Evolutionary conservation across 73 alveolate genomes (phyloP).

Genomic region (Tetrahymena elliotti): DNA sequence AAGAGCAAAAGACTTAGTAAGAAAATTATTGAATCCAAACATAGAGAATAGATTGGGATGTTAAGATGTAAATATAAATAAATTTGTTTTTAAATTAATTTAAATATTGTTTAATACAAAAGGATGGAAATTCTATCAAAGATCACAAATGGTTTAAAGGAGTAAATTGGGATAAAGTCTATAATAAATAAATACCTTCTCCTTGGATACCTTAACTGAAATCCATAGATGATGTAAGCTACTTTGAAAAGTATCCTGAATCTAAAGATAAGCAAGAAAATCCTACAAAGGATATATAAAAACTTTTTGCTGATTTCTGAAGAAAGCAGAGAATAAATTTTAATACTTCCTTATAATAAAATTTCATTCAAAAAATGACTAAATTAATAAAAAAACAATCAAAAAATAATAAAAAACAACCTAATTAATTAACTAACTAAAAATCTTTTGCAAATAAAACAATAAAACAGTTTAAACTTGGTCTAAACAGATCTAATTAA

Average conservation of each 20-base stretch:
- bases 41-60: conserved; percentile 20
- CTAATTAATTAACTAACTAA: background rate
- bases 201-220: conserved; percentile 82
- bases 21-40: conserved; percentile 30
- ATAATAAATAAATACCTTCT: conserved; percentile 68
- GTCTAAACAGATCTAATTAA: too few relatives aligned
- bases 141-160: conserved; percentile 78
- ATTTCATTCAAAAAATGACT: background rate
- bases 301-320: conserved; percentile 44
- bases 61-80: conserved; percentile 13
- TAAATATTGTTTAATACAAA: background rate
- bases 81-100: background rate
- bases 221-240: conserved; percentile 61
- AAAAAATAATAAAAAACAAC: too few relatives aligned
- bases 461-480: background rate
- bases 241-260: conserved; percentile 74
- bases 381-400: too few relatives aligned
- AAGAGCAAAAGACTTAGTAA: conserved; percentile 29
- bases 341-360: background rate
- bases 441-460: background rate
- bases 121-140: conserved; percentile 58
- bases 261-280: conserved; percentile 48
- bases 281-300: conserved; percentile 27
- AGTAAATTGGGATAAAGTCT: conserved; percentile 63
- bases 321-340: background rate